Percentiles rank a stretch among this genome's conserved stretches.
These are phyloP conservation scores for Calonectria leucothoes DNA, from an alignment of 2,329 filamentous ascomycete species.

Conservation along the genomic window DNA sequence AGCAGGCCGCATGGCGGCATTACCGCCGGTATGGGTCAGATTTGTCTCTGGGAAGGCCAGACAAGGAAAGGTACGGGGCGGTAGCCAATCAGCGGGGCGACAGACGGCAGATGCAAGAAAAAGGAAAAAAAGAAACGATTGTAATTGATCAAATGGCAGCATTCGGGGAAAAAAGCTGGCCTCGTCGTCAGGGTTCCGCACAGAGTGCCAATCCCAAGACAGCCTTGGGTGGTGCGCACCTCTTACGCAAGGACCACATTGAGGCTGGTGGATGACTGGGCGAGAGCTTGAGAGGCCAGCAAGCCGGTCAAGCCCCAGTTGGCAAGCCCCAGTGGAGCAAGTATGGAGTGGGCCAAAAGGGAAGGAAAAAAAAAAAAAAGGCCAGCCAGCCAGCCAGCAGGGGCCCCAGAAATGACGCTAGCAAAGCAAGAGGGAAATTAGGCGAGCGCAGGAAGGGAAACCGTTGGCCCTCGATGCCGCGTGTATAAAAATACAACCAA, in stretches of 20 bases:
- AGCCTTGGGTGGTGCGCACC: slow-evolving; percentile 19
- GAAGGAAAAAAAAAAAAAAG: slow-evolving; percentile 26
- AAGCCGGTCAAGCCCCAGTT: slow-evolving; percentile 24
- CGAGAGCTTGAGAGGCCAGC: slow-evolving; percentile 12
- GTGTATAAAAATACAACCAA: slow-evolving; percentile 60
- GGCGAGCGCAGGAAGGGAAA: slow-evolving; percentile 49
- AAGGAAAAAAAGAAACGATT: slow-evolving; percentile 7
- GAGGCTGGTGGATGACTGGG: slow-evolving; percentile 33
- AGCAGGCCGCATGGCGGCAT: neutral
- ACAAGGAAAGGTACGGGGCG: neutral
- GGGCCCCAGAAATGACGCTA: slow-evolving; percentile 44
- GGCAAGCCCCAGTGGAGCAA: slow-evolving; percentile 22
- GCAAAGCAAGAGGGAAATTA: slow-evolving; percentile 50
- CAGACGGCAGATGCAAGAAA: slow-evolving; percentile 2
- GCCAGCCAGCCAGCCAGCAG: slow-evolving; percentile 29
- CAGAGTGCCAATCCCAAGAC: slow-evolving; percentile 3
- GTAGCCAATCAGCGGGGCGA: neutral
- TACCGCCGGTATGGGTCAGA: slow-evolving; percentile 3
- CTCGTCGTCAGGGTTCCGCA: slow-evolving; percentile 13
- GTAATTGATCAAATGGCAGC: slow-evolving; percentile 4
- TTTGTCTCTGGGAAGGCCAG: neutral
- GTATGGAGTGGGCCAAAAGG: slow-evolving; percentile 31
- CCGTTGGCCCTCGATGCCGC: slow-evolving; percentile 49
- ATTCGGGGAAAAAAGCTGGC: slow-evolving; percentile 9
- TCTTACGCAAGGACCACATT: slow-evolving; percentile 30